phyloP scores from a whole-genome alignment of 352 stramenopile species.

The Phytophthora nicotianae region DNA sequence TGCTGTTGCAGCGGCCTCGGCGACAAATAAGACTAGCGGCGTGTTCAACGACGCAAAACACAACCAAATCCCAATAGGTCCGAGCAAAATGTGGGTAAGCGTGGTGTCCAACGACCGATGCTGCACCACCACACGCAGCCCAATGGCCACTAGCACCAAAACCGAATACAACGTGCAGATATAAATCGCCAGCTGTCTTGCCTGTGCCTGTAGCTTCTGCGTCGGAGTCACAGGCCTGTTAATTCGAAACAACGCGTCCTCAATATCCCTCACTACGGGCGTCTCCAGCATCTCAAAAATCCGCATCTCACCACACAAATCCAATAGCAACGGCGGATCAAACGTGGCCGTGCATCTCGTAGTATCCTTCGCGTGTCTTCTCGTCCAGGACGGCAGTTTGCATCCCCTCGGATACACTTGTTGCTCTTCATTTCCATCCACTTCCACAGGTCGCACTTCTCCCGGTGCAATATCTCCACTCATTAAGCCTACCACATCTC shows the following conservation, averaged over 20 bases:
- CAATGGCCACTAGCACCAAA: constrained; percentile 71
- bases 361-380: constrained; percentile 49
- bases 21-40: constrained; percentile 78
- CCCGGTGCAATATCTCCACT: constrained; percentile 82
- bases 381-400: constrained; percentile 67
- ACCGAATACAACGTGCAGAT: constrained; percentile 76
- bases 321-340: constrained; percentile 69
- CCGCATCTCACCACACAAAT: constrained; percentile 86
- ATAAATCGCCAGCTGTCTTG: constrained; percentile 55
- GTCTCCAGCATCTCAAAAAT: constrained; percentile 89
- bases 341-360: constrained; percentile 78
- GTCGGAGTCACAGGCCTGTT: constrained; percentile 71
- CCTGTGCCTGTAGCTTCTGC: constrained; percentile 73
- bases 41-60: constrained; percentile 88
- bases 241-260: constrained; percentile 81
- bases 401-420: constrained; percentile 52
- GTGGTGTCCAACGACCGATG: constrained; percentile 72
- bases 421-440: constrained; percentile 20
- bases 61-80: constrained; percentile 81
- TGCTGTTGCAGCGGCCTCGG: constrained; percentile 69
- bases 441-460: constrained; percentile 49
- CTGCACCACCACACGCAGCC: constrained; percentile 65
- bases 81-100: constrained; percentile 71
- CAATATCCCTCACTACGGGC: constrained; percentile 76
- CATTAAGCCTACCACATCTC: constrained; percentile 83